Evolutionary conservation across 83 land plant genomes (phyloP).

Genomic region (Thuja plicata): DNA sequence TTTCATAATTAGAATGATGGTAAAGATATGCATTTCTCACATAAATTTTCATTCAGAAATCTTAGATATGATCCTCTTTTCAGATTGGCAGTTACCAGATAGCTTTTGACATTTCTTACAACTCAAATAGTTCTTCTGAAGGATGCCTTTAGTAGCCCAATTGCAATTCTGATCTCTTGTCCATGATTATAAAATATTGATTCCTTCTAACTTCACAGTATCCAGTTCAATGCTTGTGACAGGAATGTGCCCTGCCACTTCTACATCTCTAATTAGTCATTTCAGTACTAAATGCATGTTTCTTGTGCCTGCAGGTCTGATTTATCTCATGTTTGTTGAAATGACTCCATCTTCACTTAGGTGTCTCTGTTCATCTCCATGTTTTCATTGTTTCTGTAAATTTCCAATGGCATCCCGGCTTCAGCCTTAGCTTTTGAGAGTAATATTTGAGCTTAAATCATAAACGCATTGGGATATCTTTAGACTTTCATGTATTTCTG

Average conservation of each 20-base stretch:
- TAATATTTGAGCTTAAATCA: background rate
- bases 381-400: background rate
- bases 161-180: background rate
- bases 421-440: background rate
- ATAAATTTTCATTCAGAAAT: background rate
- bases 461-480: background rate
- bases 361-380: background rate
- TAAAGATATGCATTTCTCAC: background rate
- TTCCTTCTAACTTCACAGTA: background rate
- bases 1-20: background rate
- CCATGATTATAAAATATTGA: background rate
- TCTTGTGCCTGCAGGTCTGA: background rate
- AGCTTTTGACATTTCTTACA: background rate
- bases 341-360: background rate
- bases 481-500: background rate
- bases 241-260: background rate
- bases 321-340: background rate
- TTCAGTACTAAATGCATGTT: background rate
- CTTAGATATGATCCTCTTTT: background rate
- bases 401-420: background rate
- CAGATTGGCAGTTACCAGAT: background rate
- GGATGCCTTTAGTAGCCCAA: background rate
- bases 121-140: background rate
- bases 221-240: background rate
- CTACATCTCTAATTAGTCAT: background rate